Evolutionary conservation across 129 eudicot genomes (phyloP).

Genomic region (Rutidosis leptorrhynchoides): DNA sequence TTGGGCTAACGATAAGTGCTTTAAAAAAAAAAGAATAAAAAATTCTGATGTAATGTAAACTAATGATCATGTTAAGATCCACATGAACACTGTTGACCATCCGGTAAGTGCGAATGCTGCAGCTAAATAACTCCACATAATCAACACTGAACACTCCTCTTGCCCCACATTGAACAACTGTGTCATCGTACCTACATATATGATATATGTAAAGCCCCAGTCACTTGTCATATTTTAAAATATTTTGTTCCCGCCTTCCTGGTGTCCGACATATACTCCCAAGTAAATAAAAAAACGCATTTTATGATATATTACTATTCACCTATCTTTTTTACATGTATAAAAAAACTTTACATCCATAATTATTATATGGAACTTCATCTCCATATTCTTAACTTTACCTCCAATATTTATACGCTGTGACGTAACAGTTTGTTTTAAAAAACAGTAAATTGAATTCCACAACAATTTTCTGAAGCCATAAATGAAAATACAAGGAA

Average conservation of each 20-base stretch:
- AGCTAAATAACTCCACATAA: slow-evolving; percentile 34
- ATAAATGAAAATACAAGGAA: neutral
- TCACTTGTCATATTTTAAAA: neutral
- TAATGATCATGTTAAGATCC: slow-evolving; percentile 29
- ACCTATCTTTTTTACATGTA: no score
- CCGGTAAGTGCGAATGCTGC: slow-evolving; percentile 31
- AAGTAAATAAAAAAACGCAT: no score
- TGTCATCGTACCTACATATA: slow-evolving; percentile 27
- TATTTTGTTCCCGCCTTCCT: no score
- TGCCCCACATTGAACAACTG: slow-evolving; percentile 30
- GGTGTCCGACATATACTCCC: neutral
- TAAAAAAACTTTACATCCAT: no score
- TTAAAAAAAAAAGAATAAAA: no score
- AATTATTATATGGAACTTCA: no score
- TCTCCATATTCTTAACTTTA: no score
- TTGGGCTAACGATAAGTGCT: neutral
- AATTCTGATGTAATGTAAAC: neutral
- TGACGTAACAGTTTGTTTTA: no score
- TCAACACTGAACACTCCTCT: slow-evolving; percentile 33
- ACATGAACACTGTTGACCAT: slow-evolving; percentile 34
- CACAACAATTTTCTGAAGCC: neutral
- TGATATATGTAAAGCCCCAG: neutral
- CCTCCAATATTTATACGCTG: no score
- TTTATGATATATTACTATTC: no score
- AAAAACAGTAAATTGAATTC: neutral